These are phyloP conservation scores for Davidsoniella eucalypti DNA, from an alignment of 2,329 filamentous ascomycete species.

Conservation along the genomic window DNA sequence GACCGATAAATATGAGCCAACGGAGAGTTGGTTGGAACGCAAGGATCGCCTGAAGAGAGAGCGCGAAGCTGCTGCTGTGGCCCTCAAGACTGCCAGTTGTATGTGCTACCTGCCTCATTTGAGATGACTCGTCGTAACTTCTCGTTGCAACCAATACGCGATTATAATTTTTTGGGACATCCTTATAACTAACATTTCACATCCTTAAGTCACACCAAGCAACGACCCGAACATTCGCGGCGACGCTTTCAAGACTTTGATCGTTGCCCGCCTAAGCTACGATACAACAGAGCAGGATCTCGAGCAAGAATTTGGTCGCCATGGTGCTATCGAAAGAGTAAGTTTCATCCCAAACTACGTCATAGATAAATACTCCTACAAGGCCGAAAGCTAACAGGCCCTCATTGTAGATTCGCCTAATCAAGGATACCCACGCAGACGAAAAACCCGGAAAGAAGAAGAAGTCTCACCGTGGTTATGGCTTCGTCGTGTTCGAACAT, in stretches of 20 bases:
- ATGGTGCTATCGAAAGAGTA: conserved; percentile 86
- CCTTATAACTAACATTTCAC: too few relatives aligned
- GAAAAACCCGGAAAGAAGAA: conserved; percentile 61
- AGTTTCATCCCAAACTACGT: conserved; percentile 17
- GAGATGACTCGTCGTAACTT: neutral
- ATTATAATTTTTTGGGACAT: too few relatives aligned
- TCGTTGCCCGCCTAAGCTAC: conserved; percentile 80
- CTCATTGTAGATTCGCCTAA: conserved; percentile 57
- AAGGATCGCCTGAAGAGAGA: conserved; percentile 72
- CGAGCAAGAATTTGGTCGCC: conserved; percentile 83
- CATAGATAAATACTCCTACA: neutral
- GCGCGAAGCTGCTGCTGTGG: conserved; percentile 53
- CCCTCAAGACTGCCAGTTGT: conserved; percentile 33
- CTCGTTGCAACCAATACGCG: neutral
- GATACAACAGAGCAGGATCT: conserved; percentile 78
- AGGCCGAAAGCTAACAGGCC: conserved; percentile 13
- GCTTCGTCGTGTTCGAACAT: conserved; percentile 90
- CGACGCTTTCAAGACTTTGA: conserved; percentile 88
- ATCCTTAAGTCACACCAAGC: conserved; percentile 51
- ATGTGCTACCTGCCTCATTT: neutral
- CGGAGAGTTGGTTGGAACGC: conserved; percentile 83
- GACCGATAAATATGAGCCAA: conserved; percentile 59
- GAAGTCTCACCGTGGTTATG: conserved; percentile 77
- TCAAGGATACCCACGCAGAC: conserved; percentile 56
- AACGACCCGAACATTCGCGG: conserved; percentile 81